Evolutionary conservation across 306 rosid genomes (phyloP).

Genomic region (Pyrus bretschneideri): DNA sequence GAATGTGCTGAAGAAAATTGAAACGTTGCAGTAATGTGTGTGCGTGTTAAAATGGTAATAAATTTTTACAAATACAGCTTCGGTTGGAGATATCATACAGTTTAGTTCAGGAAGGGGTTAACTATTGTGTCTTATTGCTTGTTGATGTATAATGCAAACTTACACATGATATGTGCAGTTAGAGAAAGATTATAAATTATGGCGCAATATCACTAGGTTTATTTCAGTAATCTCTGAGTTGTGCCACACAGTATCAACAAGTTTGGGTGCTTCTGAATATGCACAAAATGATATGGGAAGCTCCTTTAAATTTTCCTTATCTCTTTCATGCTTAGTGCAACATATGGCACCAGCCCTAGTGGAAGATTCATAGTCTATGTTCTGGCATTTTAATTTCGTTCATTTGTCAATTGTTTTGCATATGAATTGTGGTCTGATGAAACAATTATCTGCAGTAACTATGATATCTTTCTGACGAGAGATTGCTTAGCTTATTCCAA

Average conservation of each 20-base stretch:
- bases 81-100: neutral
- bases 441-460: conserved; percentile 70
- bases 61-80: neutral
- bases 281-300: neutral
- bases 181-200: neutral
- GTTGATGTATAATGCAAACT: neutral
- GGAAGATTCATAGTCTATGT: neutral
- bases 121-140: neutral
- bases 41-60: neutral
- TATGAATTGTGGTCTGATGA: conserved; percentile 25
- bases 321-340: neutral
- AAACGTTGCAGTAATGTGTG: neutral
- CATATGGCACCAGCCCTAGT: neutral
- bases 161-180: neutral
- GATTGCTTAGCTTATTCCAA: conserved; percentile 87
- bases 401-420: neutral
- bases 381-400: neutral
- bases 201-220: neutral
- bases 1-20: neutral
- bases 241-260: neutral
- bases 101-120: neutral
- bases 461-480: conserved; percentile 78
- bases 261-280: neutral
- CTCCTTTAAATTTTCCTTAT: neutral
- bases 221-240: neutral